Base-by-base conservation (phyloP, 1,284 basidiomycete species). In the Laetiporus sulphureus region DNA sequence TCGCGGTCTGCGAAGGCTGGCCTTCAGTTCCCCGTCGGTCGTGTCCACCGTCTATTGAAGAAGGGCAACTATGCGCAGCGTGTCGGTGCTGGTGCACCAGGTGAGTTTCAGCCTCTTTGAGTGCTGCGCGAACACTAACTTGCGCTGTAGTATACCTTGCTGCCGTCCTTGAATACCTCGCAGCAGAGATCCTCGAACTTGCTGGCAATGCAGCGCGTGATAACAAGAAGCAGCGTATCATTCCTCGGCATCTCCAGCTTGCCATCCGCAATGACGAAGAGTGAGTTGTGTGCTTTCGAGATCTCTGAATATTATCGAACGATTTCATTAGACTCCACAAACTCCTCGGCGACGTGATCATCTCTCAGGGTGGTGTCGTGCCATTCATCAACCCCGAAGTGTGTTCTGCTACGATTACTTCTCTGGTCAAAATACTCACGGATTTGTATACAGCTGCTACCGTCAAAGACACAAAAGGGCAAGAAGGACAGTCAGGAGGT, bases 11-110 rank as follows among this genome's bases (percentile, higher is more conserved):
- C 84, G 56, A 91, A 91, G 69, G 76, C 76, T 52, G 86, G 84
- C 55, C 77, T 90, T 50, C 86, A 87, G 67, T 84, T 91, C 79
- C 88, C 87, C 46, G 89, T 91, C 63, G 88, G 89, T 76, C 88
- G 89, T 85, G 85, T 91, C 63, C 89, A 92, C 71, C 83, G 89
- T 79, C 81, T 89, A 51, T 67, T 91, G 53, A 89, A 90, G 77
- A 81, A 79, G 68, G 88, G 88, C 53, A 90, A 91, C 77, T 91
- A 91, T 64, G 84, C 83, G 34, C 79, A 83, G 60, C 82, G 83
- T 61, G 75, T 87, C 48, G 83, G 84, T 68, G 81, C 80, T 52
- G 83, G 83, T 63, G 83, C 87, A 60, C 86, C 79, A 59, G 86
- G 79, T 85, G 60, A 55, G 77, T 19, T 18, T 19, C 23, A 29